Evolutionary conservation across 345 rosid genomes (phyloP).

Genomic region (Arabis alpina): DNA sequence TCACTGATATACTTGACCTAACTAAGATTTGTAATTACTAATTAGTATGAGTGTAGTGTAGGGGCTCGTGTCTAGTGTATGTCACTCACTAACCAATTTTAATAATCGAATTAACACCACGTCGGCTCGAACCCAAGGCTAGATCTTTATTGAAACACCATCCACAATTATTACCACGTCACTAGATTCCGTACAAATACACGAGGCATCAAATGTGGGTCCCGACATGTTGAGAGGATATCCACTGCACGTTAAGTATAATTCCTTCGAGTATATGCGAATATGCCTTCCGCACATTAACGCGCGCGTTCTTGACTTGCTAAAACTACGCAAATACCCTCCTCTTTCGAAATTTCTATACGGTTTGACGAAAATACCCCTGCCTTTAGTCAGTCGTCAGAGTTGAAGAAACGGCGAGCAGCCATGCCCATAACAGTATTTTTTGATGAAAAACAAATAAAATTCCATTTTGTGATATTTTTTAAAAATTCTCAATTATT

Average conservation of each 20-base stretch:
- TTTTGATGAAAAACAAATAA: too few species aligned
- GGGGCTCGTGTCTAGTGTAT: conserved; percentile 14
- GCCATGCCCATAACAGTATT: too few species aligned
- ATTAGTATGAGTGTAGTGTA: neutral
- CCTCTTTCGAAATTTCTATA: neutral
- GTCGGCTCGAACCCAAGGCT: conserved; percentile 36
- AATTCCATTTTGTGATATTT: too few species aligned
- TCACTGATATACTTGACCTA: conserved; percentile 20
- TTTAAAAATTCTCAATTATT: too few species aligned
- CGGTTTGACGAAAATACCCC: conserved; percentile 23
- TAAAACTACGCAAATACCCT: conserved; percentile 19
- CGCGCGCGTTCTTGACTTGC: neutral
- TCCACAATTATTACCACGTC: conserved; percentile 36
- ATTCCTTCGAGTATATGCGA: conserved; percentile 41
- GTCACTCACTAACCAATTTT: neutral
- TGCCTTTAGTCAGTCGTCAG: conserved; percentile 8
- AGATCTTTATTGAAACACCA: neutral
- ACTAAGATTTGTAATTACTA: conserved; percentile 11
- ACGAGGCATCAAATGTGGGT: conserved; percentile 38
- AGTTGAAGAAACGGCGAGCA: conserved; percentile 5
- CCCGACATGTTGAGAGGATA: conserved; percentile 39
- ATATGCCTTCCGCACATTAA: conserved; percentile 37
- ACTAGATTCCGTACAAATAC: conserved; percentile 16
- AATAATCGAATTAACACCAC: conserved; percentile 19
- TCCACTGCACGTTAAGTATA: conserved; percentile 44